A percentile compares a stretch with the other conserved stretches of the same genome.
Conservation (phyloP, 768 basidiomycete species). For the Lentinus tigrinus region DNA sequence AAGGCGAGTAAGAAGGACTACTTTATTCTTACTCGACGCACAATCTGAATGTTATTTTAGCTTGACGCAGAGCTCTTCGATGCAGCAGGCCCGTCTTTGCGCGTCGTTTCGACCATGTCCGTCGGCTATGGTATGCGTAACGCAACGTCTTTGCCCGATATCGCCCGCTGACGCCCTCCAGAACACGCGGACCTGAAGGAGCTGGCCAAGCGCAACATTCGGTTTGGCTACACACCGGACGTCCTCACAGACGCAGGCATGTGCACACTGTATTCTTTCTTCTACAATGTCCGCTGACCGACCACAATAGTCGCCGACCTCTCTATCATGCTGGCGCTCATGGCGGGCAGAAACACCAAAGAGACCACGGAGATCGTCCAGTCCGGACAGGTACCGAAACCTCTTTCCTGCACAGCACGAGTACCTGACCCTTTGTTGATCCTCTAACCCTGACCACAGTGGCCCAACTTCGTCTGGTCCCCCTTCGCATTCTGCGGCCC, state of each 20-base stretch:
- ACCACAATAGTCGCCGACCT: conserved; percentile 77
- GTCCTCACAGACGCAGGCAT: conserved; percentile 88
- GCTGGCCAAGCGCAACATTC: conserved; percentile 58
- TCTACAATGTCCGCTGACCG: not conserved
- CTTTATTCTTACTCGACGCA: not conserved
- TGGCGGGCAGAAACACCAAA: conserved; percentile 85
- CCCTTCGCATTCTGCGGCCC: conserved; percentile 87
- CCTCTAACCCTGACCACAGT: conserved; percentile 42
- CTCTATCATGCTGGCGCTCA: conserved; percentile 86
- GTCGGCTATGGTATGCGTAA: conserved; percentile 72
- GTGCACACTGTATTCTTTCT: not conserved
- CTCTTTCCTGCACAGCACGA: not conserved
- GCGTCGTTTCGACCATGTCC: conserved; percentile 90
- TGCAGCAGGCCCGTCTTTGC: conserved; percentile 73
- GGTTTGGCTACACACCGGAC: conserved; percentile 90
- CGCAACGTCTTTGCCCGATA: not conserved
- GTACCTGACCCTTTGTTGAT: not conserved
- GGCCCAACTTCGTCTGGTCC: conserved; percentile 76
- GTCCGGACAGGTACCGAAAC: conserved; percentile 63
- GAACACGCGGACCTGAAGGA: conserved; percentile 78
- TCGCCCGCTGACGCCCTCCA: conserved; percentile 27
- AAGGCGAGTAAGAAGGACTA: conserved; percentile 43
- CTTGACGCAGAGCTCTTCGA: conserved; percentile 66
- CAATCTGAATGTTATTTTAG: conserved; percentile 6
- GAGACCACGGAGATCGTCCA: conserved; percentile 64